Base-by-base conservation (phyloP, 257 asterid genomes). In the Nicotiana noctiflora region DNA sequence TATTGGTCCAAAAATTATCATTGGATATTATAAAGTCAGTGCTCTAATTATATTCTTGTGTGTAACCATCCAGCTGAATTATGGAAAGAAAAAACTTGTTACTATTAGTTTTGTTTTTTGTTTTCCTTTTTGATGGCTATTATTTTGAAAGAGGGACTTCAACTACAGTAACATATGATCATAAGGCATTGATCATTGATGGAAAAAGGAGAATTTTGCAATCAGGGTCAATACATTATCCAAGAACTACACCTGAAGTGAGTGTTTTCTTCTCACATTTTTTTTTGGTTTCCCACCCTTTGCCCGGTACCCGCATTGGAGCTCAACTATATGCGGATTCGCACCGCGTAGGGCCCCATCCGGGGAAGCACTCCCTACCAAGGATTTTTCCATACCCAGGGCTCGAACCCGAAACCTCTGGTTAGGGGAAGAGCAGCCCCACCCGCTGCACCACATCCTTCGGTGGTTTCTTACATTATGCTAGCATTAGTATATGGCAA, bases 221-320 rank as follows among this genome's bases (percentile, higher is more conserved):
- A 85, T 93, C 97, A 12, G 97, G 97, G 6, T 93, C 97, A 57
- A 85, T 93, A 76, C 97, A 93, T 86, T 93, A 93, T 88, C 97
- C 97, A 0, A 86, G 97, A 72, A 86, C 92, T 44, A 93, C 89
- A 31, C 97, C 97, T 60, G 97, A 90, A 67, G 97, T 93, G 86
- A 90, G 94, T 82, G 15, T 70, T 67, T 62, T 46, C 56, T 74
- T 67, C 52, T 55, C 2, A 7, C 21, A 57, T 32, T 32, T 31
- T 31, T 31, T 31, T 31, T 31, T 31, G 32, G 32, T 31, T 31
- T 31, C 32, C 32, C 5, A 31, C 32, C 32, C 32, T 2, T 4
- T 31, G 5, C 2, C 37, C 37, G 37, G 37, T 5, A 32, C 37
- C 37, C 6, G 1, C 6, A 32, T 32, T 32, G 37, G 37, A 32